Percentiles rank a stretch among this genome's conserved stretches.
phyloP scores from a whole-genome alignment of 768 basidiomycete genomes.

The Tricholoma terreum region DNA sequence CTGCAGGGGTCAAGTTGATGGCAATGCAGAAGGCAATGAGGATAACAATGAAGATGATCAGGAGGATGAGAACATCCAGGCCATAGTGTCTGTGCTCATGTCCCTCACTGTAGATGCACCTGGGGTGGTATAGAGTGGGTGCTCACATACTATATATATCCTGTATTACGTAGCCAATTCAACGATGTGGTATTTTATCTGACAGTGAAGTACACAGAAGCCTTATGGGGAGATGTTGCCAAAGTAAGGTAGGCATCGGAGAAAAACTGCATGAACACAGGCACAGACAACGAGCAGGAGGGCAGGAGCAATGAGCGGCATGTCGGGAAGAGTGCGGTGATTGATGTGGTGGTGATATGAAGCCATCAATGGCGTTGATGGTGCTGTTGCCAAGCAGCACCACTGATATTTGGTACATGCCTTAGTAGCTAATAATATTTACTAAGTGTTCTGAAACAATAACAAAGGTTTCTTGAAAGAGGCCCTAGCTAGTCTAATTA shows the following conservation, averaged over 20 bases:
- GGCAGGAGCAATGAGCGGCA: background rate
- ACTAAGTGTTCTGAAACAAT: background rate
- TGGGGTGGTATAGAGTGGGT: too few relatives aligned
- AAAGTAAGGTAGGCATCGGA: too few relatives aligned
- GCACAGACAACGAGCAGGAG: background rate
- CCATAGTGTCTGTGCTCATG: background rate
- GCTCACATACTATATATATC: background rate
- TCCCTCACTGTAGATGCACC: background rate
- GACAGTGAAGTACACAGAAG: too few relatives aligned
- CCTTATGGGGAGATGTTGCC: too few relatives aligned
- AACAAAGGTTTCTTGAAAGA: background rate
- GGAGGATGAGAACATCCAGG: background rate
- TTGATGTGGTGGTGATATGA: background rate
- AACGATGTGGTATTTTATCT: background rate
- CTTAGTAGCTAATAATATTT: too few relatives aligned
- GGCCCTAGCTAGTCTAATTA: background rate
- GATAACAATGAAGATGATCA: background rate
- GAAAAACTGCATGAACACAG: background rate
- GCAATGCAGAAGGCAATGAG: too few relatives aligned
- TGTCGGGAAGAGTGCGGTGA: background rate
- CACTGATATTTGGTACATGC: too few relatives aligned
- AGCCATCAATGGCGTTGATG: background rate
- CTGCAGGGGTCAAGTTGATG: too few relatives aligned
- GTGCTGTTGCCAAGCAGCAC: too few relatives aligned
- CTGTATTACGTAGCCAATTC: background rate